These are phyloP conservation scores for Edaphochlamys debaryana DNA, from an alignment of 139 green algal species.

Conservation along the genomic window DNA sequence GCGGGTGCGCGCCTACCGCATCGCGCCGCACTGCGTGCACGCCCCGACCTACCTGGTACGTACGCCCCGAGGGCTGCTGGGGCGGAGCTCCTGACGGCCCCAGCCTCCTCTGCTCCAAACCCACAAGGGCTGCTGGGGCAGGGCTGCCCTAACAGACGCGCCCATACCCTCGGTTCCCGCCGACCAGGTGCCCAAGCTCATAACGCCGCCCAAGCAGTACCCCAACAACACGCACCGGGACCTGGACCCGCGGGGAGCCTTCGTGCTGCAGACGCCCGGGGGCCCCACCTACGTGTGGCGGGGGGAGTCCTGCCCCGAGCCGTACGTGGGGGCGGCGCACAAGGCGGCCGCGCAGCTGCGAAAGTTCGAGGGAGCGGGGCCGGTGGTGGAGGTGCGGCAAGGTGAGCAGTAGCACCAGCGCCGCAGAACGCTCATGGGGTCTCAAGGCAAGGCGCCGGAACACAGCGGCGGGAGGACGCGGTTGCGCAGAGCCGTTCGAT, in stretches of 20 bases:
- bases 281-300: slow-evolving; percentile 64
- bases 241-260: slow-evolving; percentile 77
- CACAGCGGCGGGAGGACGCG: too few relatives aligned
- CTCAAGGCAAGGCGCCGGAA: too few relatives aligned
- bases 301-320: slow-evolving; percentile 23
- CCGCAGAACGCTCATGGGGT: too few relatives aligned
- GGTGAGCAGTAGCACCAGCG: slow-evolving; percentile 32
- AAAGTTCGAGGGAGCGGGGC: slow-evolving; percentile 61
- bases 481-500: too few relatives aligned
- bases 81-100: too few relatives aligned
- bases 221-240: slow-evolving; percentile 47
- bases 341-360: slow-evolving; percentile 59
- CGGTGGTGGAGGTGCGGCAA: slow-evolving; percentile 56
- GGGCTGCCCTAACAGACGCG: too few relatives aligned
- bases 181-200: slow-evolving; percentile 55
- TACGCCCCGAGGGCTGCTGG: too few relatives aligned
- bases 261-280: slow-evolving; percentile 47
- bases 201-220: slow-evolving; percentile 34
- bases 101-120: too few relatives aligned
- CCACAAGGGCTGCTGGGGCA: too few relatives aligned
- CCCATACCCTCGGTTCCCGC: too few relatives aligned
- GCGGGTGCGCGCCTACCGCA: slow-evolving; percentile 72
- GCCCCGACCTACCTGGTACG: slow-evolving; percentile 43
- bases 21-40: slow-evolving; percentile 77
- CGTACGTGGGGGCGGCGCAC: slow-evolving; percentile 50